A percentile compares a stretch with the other conserved stretches of the same genome.
These are phyloP conservation scores for Candida chilensis DNA, from an alignment of 805 yeast genomes.

Conservation along the genomic window DNA sequence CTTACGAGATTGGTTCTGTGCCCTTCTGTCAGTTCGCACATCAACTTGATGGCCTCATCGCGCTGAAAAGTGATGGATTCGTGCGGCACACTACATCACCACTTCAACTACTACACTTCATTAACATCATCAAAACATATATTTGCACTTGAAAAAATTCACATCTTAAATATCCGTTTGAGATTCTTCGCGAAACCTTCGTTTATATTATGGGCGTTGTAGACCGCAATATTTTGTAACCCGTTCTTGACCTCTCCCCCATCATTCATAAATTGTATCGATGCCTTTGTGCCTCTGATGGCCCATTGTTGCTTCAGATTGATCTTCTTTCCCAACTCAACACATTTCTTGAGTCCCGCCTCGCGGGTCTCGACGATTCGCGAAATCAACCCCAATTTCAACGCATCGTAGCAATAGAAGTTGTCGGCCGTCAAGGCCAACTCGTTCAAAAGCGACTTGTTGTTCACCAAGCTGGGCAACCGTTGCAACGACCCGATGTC, in stretches of 20 bases:
- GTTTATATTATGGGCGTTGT: too few relatives aligned
- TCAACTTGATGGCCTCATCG: too few relatives aligned
- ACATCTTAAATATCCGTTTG: too few relatives aligned
- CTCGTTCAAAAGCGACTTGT: conserved; percentile 49
- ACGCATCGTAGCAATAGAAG: conserved; percentile 48
- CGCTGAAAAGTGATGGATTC: too few relatives aligned
- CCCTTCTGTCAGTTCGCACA: too few relatives aligned
- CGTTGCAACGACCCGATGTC: conserved; percentile 76
- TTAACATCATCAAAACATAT: too few relatives aligned
- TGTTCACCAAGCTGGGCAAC: conserved; percentile 42
- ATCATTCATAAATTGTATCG: conserved; percentile 30
- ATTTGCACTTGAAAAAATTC: too few relatives aligned
- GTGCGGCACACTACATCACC: too few relatives aligned
- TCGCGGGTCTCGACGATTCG: conserved; percentile 33
- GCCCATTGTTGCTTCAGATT: conserved; percentile 46
- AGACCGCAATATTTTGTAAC: conserved; percentile 41
- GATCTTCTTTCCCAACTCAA: conserved; percentile 37
- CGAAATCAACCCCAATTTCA: conserved; percentile 44
- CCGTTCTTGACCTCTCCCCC: conserved; percentile 35
- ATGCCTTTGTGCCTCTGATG: conserved; percentile 52
- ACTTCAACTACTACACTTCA: too few relatives aligned
- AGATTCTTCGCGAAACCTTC: too few relatives aligned
- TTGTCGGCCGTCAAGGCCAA: conserved; percentile 52
- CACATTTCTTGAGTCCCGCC: conserved; percentile 40
- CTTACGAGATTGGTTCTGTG: too few relatives aligned